Conservation (phyloP, 1,284 basidiomycete genomes). For the Tausonia pullulans region DNA sequence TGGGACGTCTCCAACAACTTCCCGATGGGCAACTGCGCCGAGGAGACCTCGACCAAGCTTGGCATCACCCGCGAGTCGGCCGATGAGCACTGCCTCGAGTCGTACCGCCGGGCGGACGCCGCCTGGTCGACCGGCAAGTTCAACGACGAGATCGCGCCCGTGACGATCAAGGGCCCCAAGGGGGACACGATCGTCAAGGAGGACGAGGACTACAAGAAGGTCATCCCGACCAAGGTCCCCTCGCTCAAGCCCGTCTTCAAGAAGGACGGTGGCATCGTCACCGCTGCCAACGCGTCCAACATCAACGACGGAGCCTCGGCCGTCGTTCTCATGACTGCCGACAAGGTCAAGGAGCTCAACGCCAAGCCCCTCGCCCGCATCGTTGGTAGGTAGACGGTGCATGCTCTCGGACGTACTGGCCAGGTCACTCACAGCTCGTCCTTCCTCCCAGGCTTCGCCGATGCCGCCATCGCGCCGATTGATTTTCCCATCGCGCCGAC, state of each 20-base stretch:
- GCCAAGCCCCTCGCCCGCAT: slow-evolving; percentile 83
- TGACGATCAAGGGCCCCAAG: slow-evolving; percentile 91
- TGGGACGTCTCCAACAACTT: slow-evolving; percentile 94
- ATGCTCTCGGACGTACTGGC: too few species aligned
- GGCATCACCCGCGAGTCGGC: slow-evolving; percentile 72
- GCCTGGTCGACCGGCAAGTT: slow-evolving; percentile 83
- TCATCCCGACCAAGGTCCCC: slow-evolving; percentile 85
- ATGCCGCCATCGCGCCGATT: slow-evolving; percentile 90
- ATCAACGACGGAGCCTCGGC: slow-evolving; percentile 97
- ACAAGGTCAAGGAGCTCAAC: slow-evolving; percentile 77
- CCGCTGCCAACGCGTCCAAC: slow-evolving; percentile 90
- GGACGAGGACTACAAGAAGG: slow-evolving; percentile 96
- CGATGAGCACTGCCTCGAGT: slow-evolving; percentile 84
- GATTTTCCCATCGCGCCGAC: slow-evolving; percentile 96
- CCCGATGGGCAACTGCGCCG: slow-evolving; percentile 93
- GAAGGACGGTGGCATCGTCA: slow-evolving; percentile 73
- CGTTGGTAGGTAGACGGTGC: slow-evolving; percentile 50
- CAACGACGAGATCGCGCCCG: slow-evolving; percentile 77
- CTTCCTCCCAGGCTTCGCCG: slow-evolving; percentile 65
- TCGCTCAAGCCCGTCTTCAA: slow-evolving; percentile 79
- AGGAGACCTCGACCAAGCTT: slow-evolving; percentile 73
- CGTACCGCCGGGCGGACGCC: slow-evolving; percentile 81
- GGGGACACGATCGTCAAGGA: slow-evolving; percentile 80
- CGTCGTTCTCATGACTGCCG: slow-evolving; percentile 81
- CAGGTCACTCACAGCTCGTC: not conserved